Evolutionary conservation across 805 yeast genomes (phyloP), one percentile per base, ranked within the genome.

Genomic region (Candida patagonica): DNA sequence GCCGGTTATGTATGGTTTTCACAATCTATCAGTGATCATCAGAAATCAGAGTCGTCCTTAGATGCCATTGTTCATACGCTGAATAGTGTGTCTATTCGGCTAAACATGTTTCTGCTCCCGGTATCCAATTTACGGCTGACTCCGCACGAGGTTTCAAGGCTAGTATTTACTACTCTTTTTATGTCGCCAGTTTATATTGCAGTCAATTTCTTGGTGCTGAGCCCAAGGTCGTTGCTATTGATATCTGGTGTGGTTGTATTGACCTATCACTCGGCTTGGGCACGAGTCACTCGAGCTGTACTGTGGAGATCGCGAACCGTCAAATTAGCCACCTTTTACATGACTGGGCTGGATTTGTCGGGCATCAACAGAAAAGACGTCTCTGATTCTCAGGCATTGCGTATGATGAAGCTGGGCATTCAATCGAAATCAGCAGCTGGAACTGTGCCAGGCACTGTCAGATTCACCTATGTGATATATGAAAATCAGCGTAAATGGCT

Each of bases 401-500:
- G 37, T n/a, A 33, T 33, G 37, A 32, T 32, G 8, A 32, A 48
- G 10, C 36, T 48, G 15, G 44, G 46, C 3, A 46, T 51, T 44
- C 48, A 61, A 55, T 43, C 60, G 53, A 41, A 58, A 25, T 26
- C 22, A 23, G 50, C 39, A 20, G 67, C 67, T 6, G 67, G 67
- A 43, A n/a, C n/a, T n/a, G n/a, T n/a, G n/a, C n/a, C n/a, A n/a
- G n/a, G n/a, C n/a, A 73, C 77, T 20, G 87, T 85, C 23, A 64
- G 88, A 41, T 92, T 88, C 60, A 88, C 96, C 4, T 89, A 85
- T 60, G 96, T 86, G 1, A 67, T 92, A 8, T 88, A 79, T 60
- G 98, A 89, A 59, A 89, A 89, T 59, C 97, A 89, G 65, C 76
- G 98, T 55, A 78, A 94, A 53, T 89, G 98, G 98, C 68, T 89